Base-by-base conservation (phyloP, 495 filamentous ascomycete genomes). In the Penicillium arizonense region DNA sequence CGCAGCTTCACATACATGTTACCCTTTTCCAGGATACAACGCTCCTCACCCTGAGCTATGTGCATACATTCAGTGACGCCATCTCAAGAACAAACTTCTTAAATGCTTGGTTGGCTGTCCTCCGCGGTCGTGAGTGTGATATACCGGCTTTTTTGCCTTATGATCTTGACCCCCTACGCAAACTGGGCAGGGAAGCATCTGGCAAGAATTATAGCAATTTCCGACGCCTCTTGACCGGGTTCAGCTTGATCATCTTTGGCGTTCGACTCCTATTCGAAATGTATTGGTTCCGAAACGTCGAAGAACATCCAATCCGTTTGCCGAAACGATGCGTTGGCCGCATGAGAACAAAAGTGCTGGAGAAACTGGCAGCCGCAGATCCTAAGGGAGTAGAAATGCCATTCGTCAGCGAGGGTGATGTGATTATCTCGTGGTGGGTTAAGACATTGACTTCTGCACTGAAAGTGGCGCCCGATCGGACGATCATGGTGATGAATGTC, bases 1-100 rank as follows among this genome's bases (percentile, higher is more conserved):
- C 79, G 11, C 77, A 77, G 57, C 59, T 81, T 12, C 57, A 68
- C 20, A 62, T 82, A n/a, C 76, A 80, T 40, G 66, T 79, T 33
- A 66, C 71, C 5, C 61, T 63, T 0, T 80, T 82, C 51, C 51
- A 59, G 10, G 72, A 82, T 57, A 66, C 73, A 7, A 82, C 78
- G 0, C 57, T 82, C 16, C 59, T 82, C 9, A 67, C 67, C 4
- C 44, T 78, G 16, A 63, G 57, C 9, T 80, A 62, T 54, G 63
- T 72, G 21, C 79, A 82, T 54, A 71, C 73, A 2, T 50, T 78
- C 6, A 68, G 68, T 33, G 79, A 82, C 45, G 76, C 66, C 1
- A 65, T 76, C 54, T 75, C 70, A 6, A 63, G 50, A 56, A 13
- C 50, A 5, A 53, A 24, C 6, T 57, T 65, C 24, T 39, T 62